Conservation (phyloP, 306 rosid genomes). For the Quercus parvula region DNA sequence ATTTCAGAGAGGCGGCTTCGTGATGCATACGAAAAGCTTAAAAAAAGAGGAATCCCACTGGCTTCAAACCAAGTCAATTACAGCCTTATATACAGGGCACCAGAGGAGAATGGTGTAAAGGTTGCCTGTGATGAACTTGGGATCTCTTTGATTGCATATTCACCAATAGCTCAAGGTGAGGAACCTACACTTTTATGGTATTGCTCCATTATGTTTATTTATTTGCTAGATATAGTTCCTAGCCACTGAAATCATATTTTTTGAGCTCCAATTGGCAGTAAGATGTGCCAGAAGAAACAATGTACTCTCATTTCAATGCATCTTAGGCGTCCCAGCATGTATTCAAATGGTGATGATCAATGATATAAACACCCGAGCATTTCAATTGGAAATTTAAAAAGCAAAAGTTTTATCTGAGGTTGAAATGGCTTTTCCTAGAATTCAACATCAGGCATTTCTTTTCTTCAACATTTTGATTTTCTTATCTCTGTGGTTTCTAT, state of each 20-base stretch:
- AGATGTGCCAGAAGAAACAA: not conserved
- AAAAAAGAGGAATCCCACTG: constrained; percentile 80
- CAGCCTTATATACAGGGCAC: constrained; percentile 82
- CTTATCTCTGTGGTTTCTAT: not conserved
- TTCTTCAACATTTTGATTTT: not conserved
- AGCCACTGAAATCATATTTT: not conserved
- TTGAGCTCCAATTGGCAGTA: not conserved
- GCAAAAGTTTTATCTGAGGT: not conserved
- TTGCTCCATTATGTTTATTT: not conserved
- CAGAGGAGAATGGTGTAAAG: constrained; percentile 88
- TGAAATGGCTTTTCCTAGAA: not conserved
- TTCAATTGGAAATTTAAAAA: not conserved
- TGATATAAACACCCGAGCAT: not conserved
- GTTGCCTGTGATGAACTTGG: constrained; percentile 90
- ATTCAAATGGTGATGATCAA: not conserved
- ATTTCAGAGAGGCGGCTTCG: constrained; percentile 70
- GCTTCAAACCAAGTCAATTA: constrained; percentile 96
- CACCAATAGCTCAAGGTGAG: constrained; percentile 93
- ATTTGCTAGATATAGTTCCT: not conserved
- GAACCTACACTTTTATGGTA: not conserved
- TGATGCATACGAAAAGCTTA: constrained; percentile 60
- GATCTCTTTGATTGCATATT: constrained; percentile 82
- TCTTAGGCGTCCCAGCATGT: not conserved
- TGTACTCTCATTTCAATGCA: not conserved
- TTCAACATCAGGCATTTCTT: not conserved